A percentile compares a stretch with the other conserved stretches of the same genome.
Evolutionary conservation across 441 rosid species (phyloP).

Genomic region (Pelargonium citronellum): DNA sequence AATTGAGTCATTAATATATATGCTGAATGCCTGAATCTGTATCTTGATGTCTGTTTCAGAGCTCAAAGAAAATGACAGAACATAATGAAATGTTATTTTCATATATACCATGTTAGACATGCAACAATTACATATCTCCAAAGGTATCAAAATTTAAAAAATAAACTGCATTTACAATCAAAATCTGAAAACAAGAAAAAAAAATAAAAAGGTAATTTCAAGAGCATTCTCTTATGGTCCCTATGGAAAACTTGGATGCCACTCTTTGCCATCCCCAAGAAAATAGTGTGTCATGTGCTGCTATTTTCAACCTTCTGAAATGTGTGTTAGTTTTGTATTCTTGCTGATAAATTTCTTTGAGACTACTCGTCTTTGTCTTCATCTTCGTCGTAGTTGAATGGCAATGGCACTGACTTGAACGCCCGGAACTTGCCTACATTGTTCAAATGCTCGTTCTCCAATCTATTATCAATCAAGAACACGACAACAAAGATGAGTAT

Average conservation of each 20-base stretch:
- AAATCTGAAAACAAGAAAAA: neutral
- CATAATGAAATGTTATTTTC: neutral
- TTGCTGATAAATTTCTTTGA: neutral
- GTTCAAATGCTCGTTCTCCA: constrained; percentile 63
- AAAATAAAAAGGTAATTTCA: too few relatives aligned
- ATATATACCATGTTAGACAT: neutral
- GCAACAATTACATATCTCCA: neutral
- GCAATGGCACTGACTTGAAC: constrained; percentile 62
- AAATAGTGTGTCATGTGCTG: neutral
- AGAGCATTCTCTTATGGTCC: neutral
- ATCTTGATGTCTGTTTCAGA: neutral
- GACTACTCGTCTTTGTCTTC: constrained; percentile 32
- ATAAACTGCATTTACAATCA: neutral
- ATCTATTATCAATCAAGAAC: constrained; percentile 21
- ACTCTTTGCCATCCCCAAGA: neutral
- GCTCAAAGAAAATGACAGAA: neutral
- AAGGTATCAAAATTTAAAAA: neutral
- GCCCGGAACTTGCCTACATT: constrained; percentile 49
- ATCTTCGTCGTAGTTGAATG: constrained; percentile 49
- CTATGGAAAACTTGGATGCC: neutral
- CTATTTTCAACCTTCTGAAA: neutral
- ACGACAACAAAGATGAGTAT: neutral
- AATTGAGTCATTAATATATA: neutral
- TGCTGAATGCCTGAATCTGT: neutral
- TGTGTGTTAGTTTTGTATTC: neutral